Conservation (phyloP, 2,329 filamentous ascomycete species). For the Parastagonospora avenae region DNA sequence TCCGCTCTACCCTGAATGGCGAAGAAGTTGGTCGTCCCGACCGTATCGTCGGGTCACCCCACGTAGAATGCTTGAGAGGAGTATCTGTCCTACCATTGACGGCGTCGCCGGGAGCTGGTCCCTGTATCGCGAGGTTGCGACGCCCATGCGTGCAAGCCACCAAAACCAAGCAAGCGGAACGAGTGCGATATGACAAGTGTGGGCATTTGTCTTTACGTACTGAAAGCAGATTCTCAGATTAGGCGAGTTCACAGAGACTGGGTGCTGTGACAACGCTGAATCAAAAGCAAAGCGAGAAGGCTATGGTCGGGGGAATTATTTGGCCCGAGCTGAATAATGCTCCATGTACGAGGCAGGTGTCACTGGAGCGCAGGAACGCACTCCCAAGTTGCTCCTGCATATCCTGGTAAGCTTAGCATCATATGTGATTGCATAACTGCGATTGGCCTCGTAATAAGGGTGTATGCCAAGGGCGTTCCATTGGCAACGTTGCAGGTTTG, state of each 20-base stretch:
- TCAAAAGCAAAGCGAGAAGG: neutral
- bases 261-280: neutral
- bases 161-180: constrained; percentile 3
- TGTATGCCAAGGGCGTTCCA: neutral
- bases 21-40: neutral
- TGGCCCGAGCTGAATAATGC: neutral
- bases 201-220: constrained; percentile 4
- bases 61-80: neutral
- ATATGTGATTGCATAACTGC: neutral
- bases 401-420: neutral
- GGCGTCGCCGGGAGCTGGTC: neutral
- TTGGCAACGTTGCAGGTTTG: neutral
- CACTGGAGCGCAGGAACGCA: neutral
- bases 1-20: neutral
- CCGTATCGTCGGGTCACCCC: neutral
- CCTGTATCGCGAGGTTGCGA: constrained; percentile 2
- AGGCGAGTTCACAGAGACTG: neutral
- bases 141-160: constrained; percentile 1
- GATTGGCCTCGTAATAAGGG: too few species aligned
- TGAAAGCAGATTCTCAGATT: neutral
- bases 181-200: constrained; percentile 6
- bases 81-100: neutral
- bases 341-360: neutral
- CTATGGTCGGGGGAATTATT: too few species aligned
- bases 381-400: neutral